A percentile compares a stretch with the other conserved stretches of the same genome.
Evolutionary conservation across 2,329 filamentous ascomycete genomes (phyloP).

Genomic region (Ceratocystis ficicola): DNA sequence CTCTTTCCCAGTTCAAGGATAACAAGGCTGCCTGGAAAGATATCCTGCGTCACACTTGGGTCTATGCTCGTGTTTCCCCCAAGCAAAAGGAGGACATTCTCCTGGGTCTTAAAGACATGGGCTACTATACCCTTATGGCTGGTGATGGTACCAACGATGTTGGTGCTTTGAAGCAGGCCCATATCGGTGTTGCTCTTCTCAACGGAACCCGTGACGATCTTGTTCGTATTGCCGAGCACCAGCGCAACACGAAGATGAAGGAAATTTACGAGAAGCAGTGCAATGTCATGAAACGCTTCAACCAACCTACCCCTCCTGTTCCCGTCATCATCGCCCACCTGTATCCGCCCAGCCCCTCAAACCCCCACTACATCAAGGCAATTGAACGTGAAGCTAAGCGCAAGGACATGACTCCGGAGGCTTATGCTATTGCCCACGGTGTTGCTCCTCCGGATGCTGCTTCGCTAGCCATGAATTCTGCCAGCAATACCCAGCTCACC

Average conservation of each 20-base stretch:
- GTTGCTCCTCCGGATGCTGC: slow-evolving; percentile 49
- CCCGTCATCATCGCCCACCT: slow-evolving; percentile 87
- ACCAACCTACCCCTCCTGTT: slow-evolving; percentile 82
- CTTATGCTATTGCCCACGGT: slow-evolving; percentile 43
- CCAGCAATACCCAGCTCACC: slow-evolving; percentile 30
- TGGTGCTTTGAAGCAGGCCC: slow-evolving; percentile 91
- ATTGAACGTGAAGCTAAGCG: slow-evolving; percentile 72
- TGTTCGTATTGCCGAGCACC: slow-evolving; percentile 81
- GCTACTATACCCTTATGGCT: slow-evolving; percentile 97
- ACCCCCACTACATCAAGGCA: slow-evolving; percentile 90
- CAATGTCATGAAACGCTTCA: slow-evolving; percentile 84
- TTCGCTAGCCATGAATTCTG: slow-evolving; percentile 53
- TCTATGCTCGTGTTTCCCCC: slow-evolving; percentile 93
- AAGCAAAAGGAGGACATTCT: slow-evolving; percentile 99
- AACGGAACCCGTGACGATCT: slow-evolving; percentile 91
- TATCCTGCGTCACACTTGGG: slow-evolving; percentile 82
- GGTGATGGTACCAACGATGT: slow-evolving; percentile 98
- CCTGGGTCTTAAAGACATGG: slow-evolving; percentile 88
- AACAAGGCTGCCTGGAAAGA: slow-evolving; percentile 63
- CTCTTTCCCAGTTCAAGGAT: slow-evolving; percentile 68
- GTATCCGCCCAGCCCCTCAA: slow-evolving; percentile 78
- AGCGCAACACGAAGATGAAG: slow-evolving; percentile 93
- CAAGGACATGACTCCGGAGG: slow-evolving; percentile 56
- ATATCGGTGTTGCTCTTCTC: slow-evolving; percentile 88
- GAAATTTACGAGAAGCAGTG: slow-evolving; percentile 96